phyloP scores from a whole-genome alignment of 352 stramenopile species.

The Globisporangium spinosum region DNA sequence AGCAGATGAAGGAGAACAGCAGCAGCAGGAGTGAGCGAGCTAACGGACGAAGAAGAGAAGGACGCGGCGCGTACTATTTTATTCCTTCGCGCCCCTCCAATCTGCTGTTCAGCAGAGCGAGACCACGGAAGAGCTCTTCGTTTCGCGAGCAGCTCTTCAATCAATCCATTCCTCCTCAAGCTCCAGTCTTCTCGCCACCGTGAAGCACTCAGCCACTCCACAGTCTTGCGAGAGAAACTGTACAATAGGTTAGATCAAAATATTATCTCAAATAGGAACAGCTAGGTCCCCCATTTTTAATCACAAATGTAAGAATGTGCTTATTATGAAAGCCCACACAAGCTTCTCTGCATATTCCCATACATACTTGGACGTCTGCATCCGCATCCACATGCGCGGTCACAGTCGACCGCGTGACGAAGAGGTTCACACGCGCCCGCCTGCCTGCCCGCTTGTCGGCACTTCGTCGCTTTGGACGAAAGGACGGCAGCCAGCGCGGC shows the following conservation, averaged over 20 bases:
- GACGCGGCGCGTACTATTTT: constrained; percentile 7
- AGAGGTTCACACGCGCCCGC: not conserved
- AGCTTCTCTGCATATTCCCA: no score
- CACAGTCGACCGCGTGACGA: not conserved
- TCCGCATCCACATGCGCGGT: not conserved
- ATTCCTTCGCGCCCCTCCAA: not conserved
- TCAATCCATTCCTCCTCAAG: constrained; percentile 7
- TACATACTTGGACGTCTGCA: not conserved
- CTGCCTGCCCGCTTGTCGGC: not conserved
- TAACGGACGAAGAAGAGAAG: not conserved
- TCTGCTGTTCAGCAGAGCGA: not conserved
- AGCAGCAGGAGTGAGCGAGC: not conserved
- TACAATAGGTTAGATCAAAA: constrained; percentile 56
- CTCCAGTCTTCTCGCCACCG: not conserved
- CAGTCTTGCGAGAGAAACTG: constrained; percentile 38
- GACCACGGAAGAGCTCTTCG: not conserved
- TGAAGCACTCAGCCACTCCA: constrained; percentile 17
- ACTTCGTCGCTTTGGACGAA: not conserved
- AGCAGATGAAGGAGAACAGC: not conserved
- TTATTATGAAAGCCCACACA: not conserved
- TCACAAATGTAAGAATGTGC: constrained; percentile 12
- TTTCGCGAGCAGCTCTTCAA: not conserved
- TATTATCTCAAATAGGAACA: constrained; percentile 20
- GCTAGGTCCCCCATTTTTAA: constrained; percentile 11
- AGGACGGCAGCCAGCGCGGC: not conserved